Base-by-base conservation (phyloP, 768 basidiomycete species). In the Lactarius hatsudake region DNA sequence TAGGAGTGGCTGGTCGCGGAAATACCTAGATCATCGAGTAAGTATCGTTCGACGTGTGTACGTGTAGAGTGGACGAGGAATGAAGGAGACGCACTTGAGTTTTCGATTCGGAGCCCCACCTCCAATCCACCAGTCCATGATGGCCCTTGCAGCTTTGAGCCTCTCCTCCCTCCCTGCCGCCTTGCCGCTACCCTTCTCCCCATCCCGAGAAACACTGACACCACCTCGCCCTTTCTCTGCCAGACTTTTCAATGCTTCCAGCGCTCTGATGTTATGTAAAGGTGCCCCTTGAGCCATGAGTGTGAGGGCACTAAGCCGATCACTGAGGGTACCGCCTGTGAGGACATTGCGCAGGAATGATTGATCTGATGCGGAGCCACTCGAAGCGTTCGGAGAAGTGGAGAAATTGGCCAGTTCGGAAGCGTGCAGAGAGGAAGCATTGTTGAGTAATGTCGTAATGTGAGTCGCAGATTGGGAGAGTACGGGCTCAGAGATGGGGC, bases 101-200 rank as follows among this genome's bases (percentile, higher is more conserved):
- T 98, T 98, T 68, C 93, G 81, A 66, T 83, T 81, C 0, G 94
- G 93, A 23, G 88, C 91, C n/a, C 94, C 94, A 28, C 95, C 96
- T 38, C 94, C 95, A 56, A 91, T 85, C 94, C 95, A 97, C 95
- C 96, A 98, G 84, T 98, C 96, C 38, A 93, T 88, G 65, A 99
- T 82, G 68, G 95, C 96, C 53, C 96, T 83, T 63, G 96, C 74
- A 3, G 96, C 95, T 70, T 96, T 94, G 54, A 97, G 75, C 71
- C 91, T 88, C 79, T 98, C 96, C 60, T 95, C 95, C n/a, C 96
- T 83, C 3, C 93, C 93, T 3, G 61, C 26, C 26, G 62, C 45
- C 32, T 38, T 63, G 2, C 32, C 61, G 45, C 62, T 61, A 10
- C 59, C 62, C 38, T 65, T 71, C 26, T 69, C 68, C 18, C 60